phyloP scores from a whole-genome alignment of 768 basidiomycete species.

The Boletellus ananiceps region DNA sequence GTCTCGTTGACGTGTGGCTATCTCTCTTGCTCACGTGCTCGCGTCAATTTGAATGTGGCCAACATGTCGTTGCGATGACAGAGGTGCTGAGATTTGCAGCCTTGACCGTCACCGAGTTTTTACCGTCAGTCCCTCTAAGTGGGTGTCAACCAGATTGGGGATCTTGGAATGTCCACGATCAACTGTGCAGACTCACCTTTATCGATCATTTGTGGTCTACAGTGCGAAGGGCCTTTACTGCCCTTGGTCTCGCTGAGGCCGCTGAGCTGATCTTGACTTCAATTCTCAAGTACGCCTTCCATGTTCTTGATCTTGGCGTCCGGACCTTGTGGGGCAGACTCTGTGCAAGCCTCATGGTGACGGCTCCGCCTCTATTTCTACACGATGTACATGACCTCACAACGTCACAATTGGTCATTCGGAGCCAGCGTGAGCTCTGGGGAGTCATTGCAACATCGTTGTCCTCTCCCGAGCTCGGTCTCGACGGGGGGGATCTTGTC shows the following conservation, averaged over 20 bases:
- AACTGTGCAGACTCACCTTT: constrained; percentile 37
- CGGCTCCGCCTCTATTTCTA: constrained; percentile 39
- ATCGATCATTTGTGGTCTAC: constrained; percentile 48
- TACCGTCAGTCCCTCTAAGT: constrained; percentile 14
- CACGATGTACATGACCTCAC: constrained; percentile 29
- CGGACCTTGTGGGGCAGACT: constrained; percentile 44
- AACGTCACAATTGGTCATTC: constrained; percentile 22
- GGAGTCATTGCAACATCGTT: constrained; percentile 36
- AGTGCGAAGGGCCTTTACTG: constrained; percentile 45
- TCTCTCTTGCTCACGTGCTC: constrained; percentile 50
- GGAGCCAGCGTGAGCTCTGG: constrained; percentile 44
- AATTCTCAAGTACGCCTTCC: constrained; percentile 42
- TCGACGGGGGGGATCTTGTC: constrained; percentile 39
- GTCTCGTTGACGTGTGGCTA: constrained; percentile 47
- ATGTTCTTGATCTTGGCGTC: constrained; percentile 36
- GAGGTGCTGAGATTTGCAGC: constrained; percentile 34
- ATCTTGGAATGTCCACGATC: constrained; percentile 25
- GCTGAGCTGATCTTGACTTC: constrained; percentile 46
- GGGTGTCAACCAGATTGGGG: constrained; percentile 16
- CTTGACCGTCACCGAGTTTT: constrained; percentile 34
- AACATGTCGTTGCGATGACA: constrained; percentile 31
- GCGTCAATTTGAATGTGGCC: constrained; percentile 37
- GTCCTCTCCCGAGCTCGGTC: constrained; percentile 20
- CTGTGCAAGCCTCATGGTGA: constrained; percentile 44
- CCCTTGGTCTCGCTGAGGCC: constrained; percentile 36